phyloP scores from a whole-genome alignment of 768 basidiomycete species.

The Ramaria sp. region DNA sequence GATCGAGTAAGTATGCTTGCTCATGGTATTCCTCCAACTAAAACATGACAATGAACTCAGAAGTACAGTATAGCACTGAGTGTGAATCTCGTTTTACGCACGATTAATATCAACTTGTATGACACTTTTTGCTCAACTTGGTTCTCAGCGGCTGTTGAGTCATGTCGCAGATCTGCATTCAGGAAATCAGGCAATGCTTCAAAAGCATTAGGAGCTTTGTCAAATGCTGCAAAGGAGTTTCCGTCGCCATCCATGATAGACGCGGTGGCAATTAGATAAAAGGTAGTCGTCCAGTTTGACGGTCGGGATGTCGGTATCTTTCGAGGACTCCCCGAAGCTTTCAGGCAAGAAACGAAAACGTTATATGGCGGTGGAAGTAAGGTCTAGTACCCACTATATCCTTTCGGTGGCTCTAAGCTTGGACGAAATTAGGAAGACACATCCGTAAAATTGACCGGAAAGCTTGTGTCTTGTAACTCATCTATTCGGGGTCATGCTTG shows the following conservation, averaged over 20 bases:
- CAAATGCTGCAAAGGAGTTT: conserved; percentile 45
- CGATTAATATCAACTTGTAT: conserved; percentile 38
- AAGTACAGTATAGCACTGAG: too few relatives aligned
- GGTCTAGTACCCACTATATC: not conserved
- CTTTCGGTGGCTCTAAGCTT: not conserved
- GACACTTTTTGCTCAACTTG: conserved; percentile 30
- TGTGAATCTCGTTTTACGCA: conserved; percentile 24
- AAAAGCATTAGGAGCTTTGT: conserved; percentile 49
- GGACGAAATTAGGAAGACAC: conserved; percentile 26
- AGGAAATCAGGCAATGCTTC: conserved; percentile 43
- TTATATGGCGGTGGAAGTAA: not conserved
- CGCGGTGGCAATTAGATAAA: not conserved
- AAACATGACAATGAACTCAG: not conserved
- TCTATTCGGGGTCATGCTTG: not conserved
- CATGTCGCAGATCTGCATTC: conserved; percentile 31
- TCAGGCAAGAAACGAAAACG: not conserved
- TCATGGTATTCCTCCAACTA: conserved; percentile 90
- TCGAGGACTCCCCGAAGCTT: not conserved
- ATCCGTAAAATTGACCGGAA: conserved; percentile 35
- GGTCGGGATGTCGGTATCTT: too few relatives aligned
- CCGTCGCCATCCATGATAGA: conserved; percentile 30
- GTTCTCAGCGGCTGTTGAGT: conserved; percentile 34
- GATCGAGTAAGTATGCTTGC: conserved; percentile 86
- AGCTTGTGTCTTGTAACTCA: conserved; percentile 32
- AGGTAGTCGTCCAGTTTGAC: too few relatives aligned